Evolutionary conservation across 169 alveolate genomes (phyloP).

Genomic region (Eimeria maxima): DNA sequence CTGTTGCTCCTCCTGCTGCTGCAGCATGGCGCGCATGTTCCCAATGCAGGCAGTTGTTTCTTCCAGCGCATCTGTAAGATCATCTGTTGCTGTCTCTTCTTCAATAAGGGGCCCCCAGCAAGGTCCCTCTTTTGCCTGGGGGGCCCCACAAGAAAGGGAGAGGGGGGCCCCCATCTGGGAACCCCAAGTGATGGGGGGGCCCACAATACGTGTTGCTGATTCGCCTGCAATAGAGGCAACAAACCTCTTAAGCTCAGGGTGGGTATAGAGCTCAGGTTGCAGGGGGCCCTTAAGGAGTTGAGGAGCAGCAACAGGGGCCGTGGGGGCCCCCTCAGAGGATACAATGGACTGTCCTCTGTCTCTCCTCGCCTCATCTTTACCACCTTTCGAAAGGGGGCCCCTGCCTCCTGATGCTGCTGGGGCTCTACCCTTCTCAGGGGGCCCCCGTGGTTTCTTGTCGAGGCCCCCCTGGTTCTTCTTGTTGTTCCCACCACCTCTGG

Average conservation of each 20-base stretch:
- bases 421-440: background rate
- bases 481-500: background rate
- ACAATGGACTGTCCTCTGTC: background rate
- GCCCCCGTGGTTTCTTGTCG: constrained; percentile 11
- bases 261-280: constrained; percentile 1
- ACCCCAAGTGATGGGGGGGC: background rate
- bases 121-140: background rate
- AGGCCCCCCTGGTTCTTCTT: background rate
- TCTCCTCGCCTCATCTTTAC: background rate
- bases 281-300: background rate
- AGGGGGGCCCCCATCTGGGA: background rate
- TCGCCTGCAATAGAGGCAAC: background rate
- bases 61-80: background rate
- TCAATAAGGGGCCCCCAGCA: too few species aligned
- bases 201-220: background rate
- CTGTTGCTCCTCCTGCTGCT: constrained; percentile 13
- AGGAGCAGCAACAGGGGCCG: background rate
- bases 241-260: background rate
- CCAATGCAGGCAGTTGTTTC: background rate
- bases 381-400: background rate
- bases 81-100: background rate
- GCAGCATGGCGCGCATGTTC: constrained; percentile 15
- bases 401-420: background rate
- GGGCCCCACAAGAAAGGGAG: background rate
- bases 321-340: background rate